A percentile compares a stretch with the other conserved stretches of the same genome.
These are phyloP conservation scores for Apiospora kogelbergensis DNA, from an alignment of 2,329 filamentous ascomycete species.

Conservation along the genomic window DNA sequence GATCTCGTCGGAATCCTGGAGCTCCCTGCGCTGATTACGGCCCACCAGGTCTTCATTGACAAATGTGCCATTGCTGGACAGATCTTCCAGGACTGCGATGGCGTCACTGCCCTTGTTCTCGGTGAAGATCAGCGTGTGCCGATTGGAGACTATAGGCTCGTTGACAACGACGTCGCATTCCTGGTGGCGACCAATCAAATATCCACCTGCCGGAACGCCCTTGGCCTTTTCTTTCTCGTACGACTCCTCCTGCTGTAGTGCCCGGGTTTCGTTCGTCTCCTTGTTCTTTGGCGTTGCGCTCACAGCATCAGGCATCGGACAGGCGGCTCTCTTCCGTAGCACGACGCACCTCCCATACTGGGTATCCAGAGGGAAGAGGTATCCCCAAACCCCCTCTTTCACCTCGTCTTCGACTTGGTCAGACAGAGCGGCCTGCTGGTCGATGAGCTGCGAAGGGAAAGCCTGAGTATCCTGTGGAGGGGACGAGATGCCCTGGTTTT, in stretches of 20 bases:
- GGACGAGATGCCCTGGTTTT: conserved; percentile 47
- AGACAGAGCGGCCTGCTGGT: conserved; percentile 68
- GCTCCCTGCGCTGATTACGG: conserved; percentile 84
- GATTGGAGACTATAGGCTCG: conserved; percentile 82
- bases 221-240: conserved; percentile 64
- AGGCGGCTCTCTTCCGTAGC: conserved; percentile 71
- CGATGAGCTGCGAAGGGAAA: conserved; percentile 74
- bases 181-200: conserved; percentile 86
- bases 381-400: conserved; percentile 91
- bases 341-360: conserved; percentile 69
- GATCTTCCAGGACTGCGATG: conserved; percentile 81
- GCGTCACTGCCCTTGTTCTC: conserved; percentile 58
- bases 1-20: conserved; percentile 89
- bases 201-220: conserved; percentile 73
- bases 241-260: conserved; percentile 55
- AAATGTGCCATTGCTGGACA: conserved; percentile 95
- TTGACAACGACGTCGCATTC: conserved; percentile 84
- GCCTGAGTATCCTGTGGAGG: conserved; percentile 64
- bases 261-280: conserved; percentile 42
- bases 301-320: conserved; percentile 57
- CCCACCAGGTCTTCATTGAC: conserved; percentile 91
- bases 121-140: conserved; percentile 70
- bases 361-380: conserved; percentile 78
- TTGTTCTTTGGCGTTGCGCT: conserved; percentile 38
- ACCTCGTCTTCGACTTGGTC: conserved; percentile 85